Evolutionary conservation across 106 monocot genomes (phyloP).

Genomic region (Apostasia shenzhenica): DNA sequence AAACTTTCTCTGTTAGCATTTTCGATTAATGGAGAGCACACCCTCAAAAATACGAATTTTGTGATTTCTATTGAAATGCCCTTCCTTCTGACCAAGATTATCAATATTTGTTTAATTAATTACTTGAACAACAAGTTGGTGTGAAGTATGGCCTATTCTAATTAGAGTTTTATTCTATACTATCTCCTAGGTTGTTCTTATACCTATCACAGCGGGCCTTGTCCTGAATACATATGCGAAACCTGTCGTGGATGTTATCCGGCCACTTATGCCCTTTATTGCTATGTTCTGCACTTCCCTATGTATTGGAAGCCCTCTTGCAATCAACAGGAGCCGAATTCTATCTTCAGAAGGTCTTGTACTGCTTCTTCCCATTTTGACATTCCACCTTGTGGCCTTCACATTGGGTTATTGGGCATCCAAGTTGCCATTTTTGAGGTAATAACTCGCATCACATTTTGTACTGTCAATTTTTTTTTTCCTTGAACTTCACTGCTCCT

Average conservation of each 20-base stretch:
- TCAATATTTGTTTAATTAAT: not conserved
- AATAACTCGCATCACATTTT: not conserved
- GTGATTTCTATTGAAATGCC: too few relatives aligned
- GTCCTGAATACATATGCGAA: constrained; percentile 91
- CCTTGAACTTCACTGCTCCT: too few relatives aligned
- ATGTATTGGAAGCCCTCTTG: constrained; percentile 98
- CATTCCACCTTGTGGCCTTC: constrained; percentile 89
- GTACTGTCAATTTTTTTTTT: too few relatives aligned
- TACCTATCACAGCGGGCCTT: constrained; percentile 76
- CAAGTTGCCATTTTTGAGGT: constrained; percentile 72
- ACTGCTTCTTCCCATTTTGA: constrained; percentile 69
- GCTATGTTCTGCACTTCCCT: constrained; percentile 91
- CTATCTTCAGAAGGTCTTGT: constrained; percentile 65
- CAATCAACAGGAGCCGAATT: constrained; percentile 76
- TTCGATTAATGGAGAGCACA: too few relatives aligned
- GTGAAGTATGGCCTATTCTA: not conserved
- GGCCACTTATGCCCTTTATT: constrained; percentile 94
- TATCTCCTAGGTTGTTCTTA: constrained; percentile 65
- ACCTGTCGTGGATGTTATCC: constrained; percentile 56
- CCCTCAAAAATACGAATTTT: too few relatives aligned
- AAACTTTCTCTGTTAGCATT: too few relatives aligned
- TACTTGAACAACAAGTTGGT: not conserved
- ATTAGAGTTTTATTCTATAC: not conserved
- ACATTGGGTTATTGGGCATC: constrained; percentile 81
- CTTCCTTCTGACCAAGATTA: too few relatives aligned